Base-by-base conservation (phyloP, 164 flowering plant genomes). In the Houttuynia cordata region DNA sequence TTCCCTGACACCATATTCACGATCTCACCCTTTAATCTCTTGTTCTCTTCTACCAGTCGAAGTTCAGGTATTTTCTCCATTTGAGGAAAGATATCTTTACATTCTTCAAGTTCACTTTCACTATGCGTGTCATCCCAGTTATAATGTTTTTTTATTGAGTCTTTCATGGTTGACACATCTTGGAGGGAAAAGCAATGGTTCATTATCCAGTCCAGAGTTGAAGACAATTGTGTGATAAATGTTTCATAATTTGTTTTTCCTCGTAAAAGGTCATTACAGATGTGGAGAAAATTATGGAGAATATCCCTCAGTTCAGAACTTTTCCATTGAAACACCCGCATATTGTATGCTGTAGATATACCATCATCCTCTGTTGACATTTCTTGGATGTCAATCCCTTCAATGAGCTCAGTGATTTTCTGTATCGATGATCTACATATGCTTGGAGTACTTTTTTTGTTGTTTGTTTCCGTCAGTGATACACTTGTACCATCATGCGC, bases 251-350 rank as follows among this genome's bases (percentile, higher is more conserved):
- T 71, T 37, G 67, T 71, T 51, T 75, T 81, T 55, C 80, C 87
- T 56, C 67, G 62, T 58, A 81, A 62, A 8, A 84, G 60, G 47
- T 72, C 80, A 68, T 75, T 67, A 61, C 96, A 84, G n/a, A 74
- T 57, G 50, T 54, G 61, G 54, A 79, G 58, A 62, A 84, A 78
- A 18, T 66, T 62, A 39, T 64, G 77, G 37, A 83, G 66, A 65
- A 83, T 71, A 37, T 68, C 55, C 65, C 58, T 70, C 21, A 88
- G 70, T 64, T 88, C 92, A 64, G 83, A 75, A 51, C 70, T 65
- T 72, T 75, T 81, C 90, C 91, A 85, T 24, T 81, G 91, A 57
- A 88, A 81, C 57, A 81, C 81, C 63, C 74, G 87, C 69, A 83
- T 78, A 40, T 55, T 67, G 76, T 78, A 81, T 52, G 77, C 82